Evolutionary conservation across 78 protist species (phyloP).

Genomic region (Cyanophora paradoxa): DNA sequence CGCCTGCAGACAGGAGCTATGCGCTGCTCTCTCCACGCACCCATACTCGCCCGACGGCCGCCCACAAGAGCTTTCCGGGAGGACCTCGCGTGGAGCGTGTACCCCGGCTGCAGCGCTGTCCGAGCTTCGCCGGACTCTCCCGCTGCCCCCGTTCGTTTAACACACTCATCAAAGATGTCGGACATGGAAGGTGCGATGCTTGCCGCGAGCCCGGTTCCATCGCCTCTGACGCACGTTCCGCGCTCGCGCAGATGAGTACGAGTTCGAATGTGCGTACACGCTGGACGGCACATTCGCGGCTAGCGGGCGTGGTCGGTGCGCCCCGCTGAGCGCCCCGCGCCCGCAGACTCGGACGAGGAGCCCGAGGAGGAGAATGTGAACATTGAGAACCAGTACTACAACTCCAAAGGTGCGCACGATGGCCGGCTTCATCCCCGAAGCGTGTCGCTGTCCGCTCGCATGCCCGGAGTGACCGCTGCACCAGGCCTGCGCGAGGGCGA

Average conservation of each 20-base stretch:
- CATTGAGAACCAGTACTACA: constrained; percentile 51
- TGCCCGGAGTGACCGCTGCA: background rate
- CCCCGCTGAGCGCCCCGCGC: background rate
- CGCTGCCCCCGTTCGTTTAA: too few relatives aligned
- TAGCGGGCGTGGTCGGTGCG: background rate
- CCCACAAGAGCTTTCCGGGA: too few relatives aligned
- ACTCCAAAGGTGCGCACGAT: background rate
- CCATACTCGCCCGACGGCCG: too few relatives aligned
- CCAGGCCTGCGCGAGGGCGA: constrained; percentile 1
- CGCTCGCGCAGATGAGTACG: constrained; percentile 40
- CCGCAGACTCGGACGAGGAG: constrained; percentile 29
- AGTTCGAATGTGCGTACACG: constrained; percentile 23
- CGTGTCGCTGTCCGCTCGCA: background rate
- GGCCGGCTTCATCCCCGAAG: background rate
- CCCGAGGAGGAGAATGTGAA: constrained; percentile 26
- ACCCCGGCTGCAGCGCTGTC: too few relatives aligned
- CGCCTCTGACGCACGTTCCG: too few relatives aligned
- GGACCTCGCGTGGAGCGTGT: too few relatives aligned
- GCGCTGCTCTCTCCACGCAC: too few relatives aligned
- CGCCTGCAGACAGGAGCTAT: too few relatives aligned
- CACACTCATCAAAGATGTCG: too few relatives aligned
- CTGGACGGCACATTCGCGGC: background rate
- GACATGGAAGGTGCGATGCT: too few relatives aligned
- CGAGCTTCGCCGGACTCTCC: too few relatives aligned
- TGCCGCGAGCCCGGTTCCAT: too few relatives aligned